Evolutionary conservation across 352 stramenopile species (phyloP).

Genomic region (Phytophthora uliginosa): DNA sequence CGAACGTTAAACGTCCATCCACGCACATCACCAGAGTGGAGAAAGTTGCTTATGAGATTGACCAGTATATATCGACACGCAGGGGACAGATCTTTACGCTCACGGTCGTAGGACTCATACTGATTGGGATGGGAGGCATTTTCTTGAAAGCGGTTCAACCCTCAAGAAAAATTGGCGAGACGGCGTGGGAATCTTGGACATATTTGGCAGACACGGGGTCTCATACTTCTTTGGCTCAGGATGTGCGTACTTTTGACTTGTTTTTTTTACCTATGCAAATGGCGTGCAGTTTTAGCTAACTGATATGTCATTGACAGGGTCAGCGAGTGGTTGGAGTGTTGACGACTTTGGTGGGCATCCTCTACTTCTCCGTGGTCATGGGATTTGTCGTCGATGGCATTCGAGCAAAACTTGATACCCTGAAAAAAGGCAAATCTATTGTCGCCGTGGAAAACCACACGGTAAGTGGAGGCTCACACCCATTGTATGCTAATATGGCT

Average conservation of each 20-base stretch:
- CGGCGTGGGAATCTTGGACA: constrained; percentile 68
- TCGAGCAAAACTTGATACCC: constrained; percentile 82
- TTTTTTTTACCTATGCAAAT: no score
- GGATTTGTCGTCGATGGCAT: constrained; percentile 91
- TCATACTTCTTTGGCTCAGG: constrained; percentile 44
- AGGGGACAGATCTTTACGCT: constrained; percentile 60
- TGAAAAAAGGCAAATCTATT: constrained; percentile 88
- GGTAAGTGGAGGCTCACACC: constrained; percentile 27
- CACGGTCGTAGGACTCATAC: constrained; percentile 41
- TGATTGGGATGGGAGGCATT: constrained; percentile 53
- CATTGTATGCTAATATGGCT: background rate
- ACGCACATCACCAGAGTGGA: constrained; percentile 42
- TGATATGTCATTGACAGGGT: constrained; percentile 25
- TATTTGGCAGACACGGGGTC: constrained; percentile 64
- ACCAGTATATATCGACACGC: constrained; percentile 71
- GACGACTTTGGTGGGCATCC: constrained; percentile 71
- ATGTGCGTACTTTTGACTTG: constrained; percentile 21
- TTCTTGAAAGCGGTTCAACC: constrained; percentile 52
- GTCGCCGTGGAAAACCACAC: constrained; percentile 84
- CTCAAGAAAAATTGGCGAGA: constrained; percentile 36
- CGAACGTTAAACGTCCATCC: constrained; percentile 7
- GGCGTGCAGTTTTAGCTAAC: background rate
- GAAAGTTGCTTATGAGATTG: constrained; percentile 50
- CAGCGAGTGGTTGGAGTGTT: constrained; percentile 61
- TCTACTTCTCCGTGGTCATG: constrained; percentile 92